Evolutionary conservation across 768 basidiomycete species (phyloP).

Genomic region (Dentipellis fragilis): DNA sequence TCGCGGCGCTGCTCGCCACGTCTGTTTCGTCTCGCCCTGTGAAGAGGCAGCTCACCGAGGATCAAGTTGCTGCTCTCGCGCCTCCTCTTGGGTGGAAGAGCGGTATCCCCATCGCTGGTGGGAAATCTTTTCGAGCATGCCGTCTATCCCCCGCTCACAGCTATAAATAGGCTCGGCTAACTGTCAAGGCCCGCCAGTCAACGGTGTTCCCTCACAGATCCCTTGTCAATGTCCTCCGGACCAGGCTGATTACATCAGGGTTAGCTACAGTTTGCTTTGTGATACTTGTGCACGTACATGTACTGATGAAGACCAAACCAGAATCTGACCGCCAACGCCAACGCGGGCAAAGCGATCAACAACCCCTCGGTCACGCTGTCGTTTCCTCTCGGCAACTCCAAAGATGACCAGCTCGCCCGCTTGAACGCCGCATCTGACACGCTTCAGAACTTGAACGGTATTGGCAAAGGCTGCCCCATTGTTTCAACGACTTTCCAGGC

Average conservation of each 20-base stretch:
- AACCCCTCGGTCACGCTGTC: slow-evolving; percentile 16
- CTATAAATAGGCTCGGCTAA: slow-evolving; percentile 13
- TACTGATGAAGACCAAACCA: neutral
- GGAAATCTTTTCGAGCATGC: neutral
- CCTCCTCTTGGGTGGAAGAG: slow-evolving; percentile 15
- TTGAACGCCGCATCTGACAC: slow-evolving; percentile 16
- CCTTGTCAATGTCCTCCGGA: slow-evolving; percentile 17
- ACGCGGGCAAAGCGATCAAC: slow-evolving; percentile 15
- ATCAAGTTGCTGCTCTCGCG: slow-evolving; percentile 8
- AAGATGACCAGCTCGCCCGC: slow-evolving; percentile 12
- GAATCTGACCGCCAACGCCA: slow-evolving; percentile 11
- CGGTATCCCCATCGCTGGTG: slow-evolving; percentile 14
- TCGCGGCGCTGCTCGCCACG: neutral
- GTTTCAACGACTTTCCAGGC: slow-evolving; percentile 15
- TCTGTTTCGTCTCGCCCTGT: neutral
- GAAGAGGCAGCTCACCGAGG: neutral
- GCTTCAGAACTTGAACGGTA: slow-evolving; percentile 19
- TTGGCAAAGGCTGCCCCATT: slow-evolving; percentile 18
- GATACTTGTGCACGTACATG: neutral
- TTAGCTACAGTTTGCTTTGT: neutral
- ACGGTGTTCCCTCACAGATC: slow-evolving; percentile 4
- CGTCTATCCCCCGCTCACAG: neutral
- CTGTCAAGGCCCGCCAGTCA: slow-evolving; percentile 13
- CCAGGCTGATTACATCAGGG: slow-evolving; percentile 2
- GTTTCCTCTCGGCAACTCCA: slow-evolving; percentile 17